Conservation (phyloP, 106 monocot species). For the Dendrobium officinale region DNA sequence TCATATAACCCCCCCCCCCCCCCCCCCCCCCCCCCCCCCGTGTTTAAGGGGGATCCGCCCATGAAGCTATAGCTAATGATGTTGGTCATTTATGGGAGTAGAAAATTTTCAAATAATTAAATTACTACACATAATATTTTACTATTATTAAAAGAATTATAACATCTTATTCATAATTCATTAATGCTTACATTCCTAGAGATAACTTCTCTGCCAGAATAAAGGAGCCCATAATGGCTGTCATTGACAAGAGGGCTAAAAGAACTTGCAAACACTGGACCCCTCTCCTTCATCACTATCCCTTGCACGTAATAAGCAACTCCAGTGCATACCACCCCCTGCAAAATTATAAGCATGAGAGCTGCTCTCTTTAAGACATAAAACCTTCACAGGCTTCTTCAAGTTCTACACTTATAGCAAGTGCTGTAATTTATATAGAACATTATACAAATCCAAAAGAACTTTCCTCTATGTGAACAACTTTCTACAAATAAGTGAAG, state of each 20-base stretch:
- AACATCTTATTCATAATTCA: neutral
- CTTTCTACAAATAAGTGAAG: neutral
- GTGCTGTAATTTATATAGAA: no score
- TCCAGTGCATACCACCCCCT: conserved; percentile 9
- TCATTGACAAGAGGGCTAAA: conserved; percentile 8
- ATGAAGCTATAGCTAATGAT: no score
- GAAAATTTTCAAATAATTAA: no score
- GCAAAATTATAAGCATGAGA: no score
- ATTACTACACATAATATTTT: neutral
- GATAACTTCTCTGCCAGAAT: neutral
- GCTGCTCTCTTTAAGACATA: no score
- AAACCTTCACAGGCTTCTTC: no score
- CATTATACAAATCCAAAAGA: neutral
- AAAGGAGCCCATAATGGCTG: neutral
- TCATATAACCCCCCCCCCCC: no score
- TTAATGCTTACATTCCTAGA: conserved; percentile 5
- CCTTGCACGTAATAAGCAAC: conserved; percentile 2
- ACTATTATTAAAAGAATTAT: neutral
- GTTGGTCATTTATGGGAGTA: no score
- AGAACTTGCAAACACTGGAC: conserved; percentile 6
- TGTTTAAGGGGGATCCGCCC: no score
- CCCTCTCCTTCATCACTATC: conserved; percentile 4
- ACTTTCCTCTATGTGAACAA: neutral
- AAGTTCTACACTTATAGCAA: neutral
- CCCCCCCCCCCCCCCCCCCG: no score